Base-by-base conservation (phyloP, 1,284 basidiomycete species). In the Testicularia cyperi region DNA sequence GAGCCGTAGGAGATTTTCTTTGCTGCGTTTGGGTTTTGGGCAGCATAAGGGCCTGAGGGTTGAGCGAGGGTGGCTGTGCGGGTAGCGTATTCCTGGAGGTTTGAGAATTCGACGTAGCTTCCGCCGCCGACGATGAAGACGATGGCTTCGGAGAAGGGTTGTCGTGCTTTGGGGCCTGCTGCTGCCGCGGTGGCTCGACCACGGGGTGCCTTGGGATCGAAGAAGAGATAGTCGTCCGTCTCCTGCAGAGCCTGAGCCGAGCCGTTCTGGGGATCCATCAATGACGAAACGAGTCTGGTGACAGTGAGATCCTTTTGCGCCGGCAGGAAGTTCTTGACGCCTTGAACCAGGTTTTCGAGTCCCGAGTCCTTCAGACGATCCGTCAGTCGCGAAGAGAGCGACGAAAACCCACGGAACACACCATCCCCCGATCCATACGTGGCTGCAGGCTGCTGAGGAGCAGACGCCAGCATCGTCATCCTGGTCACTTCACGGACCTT, bases 121-220 rank as follows among this genome's bases (percentile, higher is more conserved):
- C 92, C 95, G 4, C 95, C 95, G 5, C 95, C 95, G 1, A 98
- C 92, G 13, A 98, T 82, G 69, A 99, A 99, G 2, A 98, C 88
- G 65, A 92, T 84, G 14, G 88, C 86, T 63, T 98, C 92, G 14
- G 82, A 34, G 77, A 92, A 95, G n/a, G 84, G 83, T 85, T 58
- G 57, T 27, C 69, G 51, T 20, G 61, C 55, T 36, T 64, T 62
- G 13, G 58, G 26, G 8, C 41, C 57, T 28, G 51, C 47, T 4
- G 56, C 38, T 7, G 35, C 39, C 14, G 37, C 57, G 1, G 58
- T 45, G 1, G 41, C 53, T 8, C 70, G 45, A 3, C 40, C 44
- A 5, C 71, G 49, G n/a, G 70, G 49, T 27, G 68, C 65, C 18
- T 64, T 62, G 2, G 95, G 94, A 77, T 99, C 95, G 36, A 99